Percentiles rank a stretch among this genome's conserved stretches.
These are phyloP conservation scores for Podila epigama DNA, from an alignment of 192 early-diverging fungal genomes.

Conservation along the genomic window DNA sequence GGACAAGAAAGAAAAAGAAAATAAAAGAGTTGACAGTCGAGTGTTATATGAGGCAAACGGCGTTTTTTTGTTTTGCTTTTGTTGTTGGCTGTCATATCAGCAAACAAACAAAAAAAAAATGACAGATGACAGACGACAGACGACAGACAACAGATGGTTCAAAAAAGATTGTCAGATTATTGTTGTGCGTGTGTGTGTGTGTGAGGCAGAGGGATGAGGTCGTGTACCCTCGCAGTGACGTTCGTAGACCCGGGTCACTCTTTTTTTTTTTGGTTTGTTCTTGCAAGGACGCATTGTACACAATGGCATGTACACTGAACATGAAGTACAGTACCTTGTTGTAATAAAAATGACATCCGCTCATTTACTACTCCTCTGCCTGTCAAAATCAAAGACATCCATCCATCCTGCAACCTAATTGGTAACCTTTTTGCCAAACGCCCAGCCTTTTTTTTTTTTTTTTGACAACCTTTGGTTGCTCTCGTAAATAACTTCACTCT, in stretches of 20 bases:
- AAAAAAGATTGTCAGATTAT: not conserved
- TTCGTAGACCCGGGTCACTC: conserved; percentile 33
- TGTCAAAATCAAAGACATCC: not conserved
- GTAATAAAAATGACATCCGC: no score
- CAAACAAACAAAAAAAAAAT: not conserved
- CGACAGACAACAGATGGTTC: not conserved
- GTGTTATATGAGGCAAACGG: not conserved
- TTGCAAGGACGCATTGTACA: not conserved
- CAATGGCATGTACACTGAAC: not conserved
- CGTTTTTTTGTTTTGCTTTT: not conserved
- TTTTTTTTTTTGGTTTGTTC: conserved; percentile 12
- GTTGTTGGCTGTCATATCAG: not conserved
- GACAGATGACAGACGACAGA: not conserved
- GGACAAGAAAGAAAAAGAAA: not conserved
- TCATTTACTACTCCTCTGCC: not conserved
- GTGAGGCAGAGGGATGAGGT: not conserved
- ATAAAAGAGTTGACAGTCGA: not conserved
- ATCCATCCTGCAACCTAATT: not conserved
- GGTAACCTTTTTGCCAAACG: not conserved
- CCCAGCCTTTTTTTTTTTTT: conserved; percentile 8
- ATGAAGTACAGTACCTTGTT: no score
- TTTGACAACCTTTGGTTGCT: conserved; percentile 12
- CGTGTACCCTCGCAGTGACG: conserved; percentile 48
- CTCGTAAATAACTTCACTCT: no score
- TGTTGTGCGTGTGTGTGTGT: no score